Evolutionary conservation across 352 stramenopile species (phyloP).

Genomic region (Globisporangium barbulae): DNA sequence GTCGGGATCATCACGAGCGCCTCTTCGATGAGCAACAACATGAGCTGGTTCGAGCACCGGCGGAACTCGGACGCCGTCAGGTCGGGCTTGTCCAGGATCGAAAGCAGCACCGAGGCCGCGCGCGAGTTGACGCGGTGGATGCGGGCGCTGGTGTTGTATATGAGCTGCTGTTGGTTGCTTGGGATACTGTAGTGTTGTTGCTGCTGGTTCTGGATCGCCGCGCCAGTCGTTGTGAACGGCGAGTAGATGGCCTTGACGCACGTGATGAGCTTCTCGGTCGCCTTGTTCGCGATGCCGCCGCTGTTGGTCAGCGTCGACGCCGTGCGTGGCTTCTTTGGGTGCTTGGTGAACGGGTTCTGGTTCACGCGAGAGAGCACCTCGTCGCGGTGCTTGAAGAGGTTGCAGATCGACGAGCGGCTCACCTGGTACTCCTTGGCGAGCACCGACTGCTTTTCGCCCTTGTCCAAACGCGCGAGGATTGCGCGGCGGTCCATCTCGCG

Average conservation of each 20-base stretch:
- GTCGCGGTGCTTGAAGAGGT: slow-evolving; percentile 49
- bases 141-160: neutral
- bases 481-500: slow-evolving; percentile 47
- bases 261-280: slow-evolving; percentile 18
- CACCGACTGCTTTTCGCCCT: slow-evolving; percentile 41
- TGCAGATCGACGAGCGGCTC: slow-evolving; percentile 56
- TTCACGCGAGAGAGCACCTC: slow-evolving; percentile 33
- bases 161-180: neutral
- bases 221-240: slow-evolving; percentile 9
- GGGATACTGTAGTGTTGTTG: neutral
- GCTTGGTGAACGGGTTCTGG: slow-evolving; percentile 44
- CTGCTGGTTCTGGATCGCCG: neutral
- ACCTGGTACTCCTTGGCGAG: slow-evolving; percentile 60
- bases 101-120: slow-evolving; percentile 17
- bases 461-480: slow-evolving; percentile 38
- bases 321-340: slow-evolving; percentile 26
- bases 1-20: slow-evolving; percentile 28
- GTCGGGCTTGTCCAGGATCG: slow-evolving; percentile 18
- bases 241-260: slow-evolving; percentile 18
- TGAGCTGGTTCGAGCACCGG: slow-evolving; percentile 28
- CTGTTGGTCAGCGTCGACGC: neutral
- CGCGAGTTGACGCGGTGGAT: slow-evolving; percentile 19
- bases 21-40: slow-evolving; percentile 34
- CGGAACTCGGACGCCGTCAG: slow-evolving; percentile 22
- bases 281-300: slow-evolving; percentile 3